Base-by-base conservation (phyloP, 1,284 basidiomycete species). In the Bothia castanella region DNA sequence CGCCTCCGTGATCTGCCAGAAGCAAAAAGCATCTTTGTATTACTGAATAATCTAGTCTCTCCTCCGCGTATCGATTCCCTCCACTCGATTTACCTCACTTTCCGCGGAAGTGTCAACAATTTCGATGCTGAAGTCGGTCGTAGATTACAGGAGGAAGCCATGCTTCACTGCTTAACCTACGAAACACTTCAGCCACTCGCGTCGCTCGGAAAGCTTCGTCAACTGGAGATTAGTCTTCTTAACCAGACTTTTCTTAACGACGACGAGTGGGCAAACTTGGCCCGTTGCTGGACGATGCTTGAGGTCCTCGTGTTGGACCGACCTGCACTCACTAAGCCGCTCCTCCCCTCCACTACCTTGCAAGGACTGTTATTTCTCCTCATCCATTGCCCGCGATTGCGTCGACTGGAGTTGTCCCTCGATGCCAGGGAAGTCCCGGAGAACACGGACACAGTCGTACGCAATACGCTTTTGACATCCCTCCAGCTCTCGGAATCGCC, bases 321-420 rank as follows among this genome's bases (percentile, higher is more conserved):
- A 10, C 9, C 8, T 11, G 35, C 3, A 31, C 4, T 14, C 30
- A 4, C 7, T 31, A 14, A 31, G 30, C 30, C 10, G 30, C 13
- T 31, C 10, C 11, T 31, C 10, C 11, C 30, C n/a, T 39, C 35
- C 5, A 38, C 49, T 20, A 54, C 43, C 20, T 14, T 56, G 25
- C 30, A n/a, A 17, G 45, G 48, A 10, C 8, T 56, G 4, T 19
- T 47, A 5, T 40, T 45, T 2, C 42, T 52, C 13, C 38, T 51
- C 16, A 6, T 1, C 3, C 12, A 14, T 4, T 55, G 42, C 19
- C 32, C 35, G 7, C 21, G n/a, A 2, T 19, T 49, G 19, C 11
- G 7, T 14, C 2, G 29, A 7, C 32, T 42, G 13, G 16, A 3
- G 4, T 13, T 35, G 5, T 39, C 42, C 19, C 10, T 39, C 17